phyloP scores from a whole-genome alignment of 306 rosid genomes.

The Lablab purpureus region DNA sequence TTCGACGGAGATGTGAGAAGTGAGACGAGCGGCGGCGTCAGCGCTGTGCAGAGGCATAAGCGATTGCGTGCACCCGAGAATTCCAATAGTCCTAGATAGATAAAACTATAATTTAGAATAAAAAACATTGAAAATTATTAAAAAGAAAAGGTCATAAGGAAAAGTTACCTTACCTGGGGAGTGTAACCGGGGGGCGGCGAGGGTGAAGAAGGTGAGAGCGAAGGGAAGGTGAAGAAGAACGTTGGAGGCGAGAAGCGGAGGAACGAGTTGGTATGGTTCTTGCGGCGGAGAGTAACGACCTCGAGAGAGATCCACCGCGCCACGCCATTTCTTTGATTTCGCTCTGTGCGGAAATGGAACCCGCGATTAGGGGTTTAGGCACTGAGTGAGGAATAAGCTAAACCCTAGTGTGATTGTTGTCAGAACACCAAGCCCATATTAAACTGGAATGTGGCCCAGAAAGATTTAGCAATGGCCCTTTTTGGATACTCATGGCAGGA shows the following conservation, averaged over 20 bases:
- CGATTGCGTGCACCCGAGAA: constrained; percentile 62
- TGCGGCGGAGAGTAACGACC: constrained; percentile 59
- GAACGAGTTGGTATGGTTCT: constrained; percentile 54
- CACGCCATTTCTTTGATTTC: constrained; percentile 54
- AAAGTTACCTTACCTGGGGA: constrained; percentile 48
- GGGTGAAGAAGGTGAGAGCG: constrained; percentile 49
- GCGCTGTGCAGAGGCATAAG: constrained; percentile 66
- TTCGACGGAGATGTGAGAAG: constrained; percentile 57
- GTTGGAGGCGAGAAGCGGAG: constrained; percentile 46
- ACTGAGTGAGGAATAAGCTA: not conserved
- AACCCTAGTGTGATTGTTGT: constrained; percentile 32
- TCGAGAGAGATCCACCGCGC: constrained; percentile 63
- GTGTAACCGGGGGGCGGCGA: constrained; percentile 48
- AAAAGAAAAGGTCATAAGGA: not conserved
- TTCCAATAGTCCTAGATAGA: constrained; percentile 47
- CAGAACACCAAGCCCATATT: not conserved
- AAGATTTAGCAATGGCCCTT: not conserved
- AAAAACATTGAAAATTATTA: not conserved
- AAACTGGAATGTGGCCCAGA: constrained; percentile 1
- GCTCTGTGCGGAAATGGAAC: not conserved
- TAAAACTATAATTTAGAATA: not conserved
- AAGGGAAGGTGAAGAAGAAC: constrained; percentile 43
- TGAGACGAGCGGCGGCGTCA: constrained; percentile 53
- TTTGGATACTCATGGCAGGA: not conserved
- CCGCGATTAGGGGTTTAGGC: not conserved